phyloP scores from a whole-genome alignment of 345 rosid species.

The Salix viminalis region DNA sequence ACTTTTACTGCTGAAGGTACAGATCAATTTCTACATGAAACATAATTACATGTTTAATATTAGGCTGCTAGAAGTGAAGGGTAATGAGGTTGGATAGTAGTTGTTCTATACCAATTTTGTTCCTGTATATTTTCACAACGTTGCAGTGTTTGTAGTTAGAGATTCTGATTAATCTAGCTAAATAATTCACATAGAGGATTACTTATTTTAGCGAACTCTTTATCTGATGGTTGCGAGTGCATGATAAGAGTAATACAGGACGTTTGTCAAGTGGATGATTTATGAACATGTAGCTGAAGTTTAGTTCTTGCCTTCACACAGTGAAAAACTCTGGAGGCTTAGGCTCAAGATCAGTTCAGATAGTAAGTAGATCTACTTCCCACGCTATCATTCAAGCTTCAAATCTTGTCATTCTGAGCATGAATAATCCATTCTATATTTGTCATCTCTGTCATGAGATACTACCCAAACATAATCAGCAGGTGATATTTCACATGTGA shows the following conservation, averaged over 20 bases:
- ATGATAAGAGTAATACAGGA: neutral
- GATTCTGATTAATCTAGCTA: neutral
- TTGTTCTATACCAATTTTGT: slow-evolving; percentile 12
- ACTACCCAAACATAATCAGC: too few species aligned
- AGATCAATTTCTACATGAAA: slow-evolving; percentile 3
- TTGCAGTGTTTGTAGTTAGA: neutral
- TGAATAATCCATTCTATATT: too few species aligned
- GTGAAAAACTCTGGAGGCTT: neutral
- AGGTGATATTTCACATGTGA: neutral
- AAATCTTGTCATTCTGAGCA: neutral
- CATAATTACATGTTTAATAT: slow-evolving; percentile 3
- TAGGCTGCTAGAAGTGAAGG: slow-evolving; percentile 2
- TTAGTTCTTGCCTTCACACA: neutral
- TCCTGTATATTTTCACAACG: slow-evolving; percentile 13
- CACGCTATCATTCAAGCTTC: neutral
- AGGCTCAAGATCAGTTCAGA: neutral
- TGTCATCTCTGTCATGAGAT: too few species aligned
- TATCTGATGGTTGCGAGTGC: neutral
- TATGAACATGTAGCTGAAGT: neutral
- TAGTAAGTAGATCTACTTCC: neutral
- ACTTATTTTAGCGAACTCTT: neutral
- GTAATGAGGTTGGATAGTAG: slow-evolving; percentile 1
- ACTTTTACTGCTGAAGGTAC: slow-evolving; percentile 14
- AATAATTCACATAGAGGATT: neutral
- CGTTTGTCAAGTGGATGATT: neutral